phyloP scores from a whole-genome alignment of 2,329 filamentous ascomycete genomes.

The Chrysosporium queenslandicum region DNA sequence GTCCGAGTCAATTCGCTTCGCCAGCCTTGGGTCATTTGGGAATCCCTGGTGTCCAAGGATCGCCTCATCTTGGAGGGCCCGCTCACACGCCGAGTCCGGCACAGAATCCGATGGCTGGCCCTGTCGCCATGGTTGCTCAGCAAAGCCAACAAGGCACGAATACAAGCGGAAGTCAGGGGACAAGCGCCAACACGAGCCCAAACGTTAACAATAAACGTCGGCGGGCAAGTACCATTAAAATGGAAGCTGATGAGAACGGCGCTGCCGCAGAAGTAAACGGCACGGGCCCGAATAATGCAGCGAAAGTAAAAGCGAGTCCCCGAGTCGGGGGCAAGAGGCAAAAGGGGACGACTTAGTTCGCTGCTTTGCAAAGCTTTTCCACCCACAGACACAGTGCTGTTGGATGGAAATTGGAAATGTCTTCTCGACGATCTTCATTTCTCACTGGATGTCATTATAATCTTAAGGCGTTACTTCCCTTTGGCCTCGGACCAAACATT shows the following conservation, averaged over 20 bases:
- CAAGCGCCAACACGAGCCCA: slow-evolving; percentile 54
- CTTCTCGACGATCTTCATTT: slow-evolving; percentile 4
- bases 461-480: slow-evolving; percentile 7
- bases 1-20: slow-evolving; percentile 47
- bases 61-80: slow-evolving; percentile 45
- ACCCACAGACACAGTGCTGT: not conserved
- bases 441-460: not conserved
- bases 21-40: slow-evolving; percentile 48
- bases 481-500: slow-evolving; percentile 4
- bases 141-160: slow-evolving; percentile 49
- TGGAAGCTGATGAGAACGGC: slow-evolving; percentile 45
- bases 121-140: slow-evolving; percentile 47
- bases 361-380: not conserved
- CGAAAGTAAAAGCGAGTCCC: slow-evolving; percentile 41
- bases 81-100: slow-evolving; percentile 38
- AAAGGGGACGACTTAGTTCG: slow-evolving; percentile 29
- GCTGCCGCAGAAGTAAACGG: slow-evolving; percentile 42
- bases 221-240: slow-evolving; percentile 50
- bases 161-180: slow-evolving; percentile 39
- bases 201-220: slow-evolving; percentile 50
- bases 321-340: slow-evolving; percentile 39
- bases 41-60: slow-evolving; percentile 39
- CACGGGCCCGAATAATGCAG: slow-evolving; percentile 25
- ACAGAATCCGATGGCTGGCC: slow-evolving; percentile 38
- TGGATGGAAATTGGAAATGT: not conserved